Base-by-base conservation (phyloP, 306 rosid species). In the Quercus mongolica region DNA sequence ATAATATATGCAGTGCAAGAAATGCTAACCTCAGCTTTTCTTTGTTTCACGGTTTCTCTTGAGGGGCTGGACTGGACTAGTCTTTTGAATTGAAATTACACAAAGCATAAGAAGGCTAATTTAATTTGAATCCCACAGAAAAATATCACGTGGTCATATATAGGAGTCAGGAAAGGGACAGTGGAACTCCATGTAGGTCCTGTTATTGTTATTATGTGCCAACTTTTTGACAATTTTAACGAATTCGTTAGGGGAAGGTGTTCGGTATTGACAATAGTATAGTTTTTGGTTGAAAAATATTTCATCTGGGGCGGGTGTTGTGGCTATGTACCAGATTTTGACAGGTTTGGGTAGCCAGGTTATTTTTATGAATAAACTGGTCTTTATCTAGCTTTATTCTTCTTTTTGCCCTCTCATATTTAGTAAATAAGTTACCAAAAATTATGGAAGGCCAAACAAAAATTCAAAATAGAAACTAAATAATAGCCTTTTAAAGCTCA, bases 301-400 rank as follows among this genome's bases (percentile, higher is more conserved):
- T 3, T 49, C 15, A 11, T 49, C 15, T 49, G 54, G 4, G 54
- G 17, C 54, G 54, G 17, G 54, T 49, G 17, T 49, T 84, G 80
- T 82, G 90, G 75, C 59, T 83, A 79, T 84, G 58, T 82, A 87
- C 88, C 90, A 82, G 82, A 84, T 46, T 79, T 84, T 87, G 88
- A 87, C 76, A 57, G 82, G 64, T 55, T 61, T 10, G 58, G 71
- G 75, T 41, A 41, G 46, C 46, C 46, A 8, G 46, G 8, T 41
- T 41, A 7, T 41, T 41, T 41, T 41, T 41, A 8, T 41, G 12
- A 41, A 41, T 41, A 38, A 38, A 7, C 46, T 8, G 46, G 46
- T 41, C 46, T 41, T 41, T 41, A 41, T 41, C 46, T 41, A 41
- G 12, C 12, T 41, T 41, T 41, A 41, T 41, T 41, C 46, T 41